Conservation (phyloP, 768 basidiomycete genomes). For the Pulveroboletus sp. region DNA sequence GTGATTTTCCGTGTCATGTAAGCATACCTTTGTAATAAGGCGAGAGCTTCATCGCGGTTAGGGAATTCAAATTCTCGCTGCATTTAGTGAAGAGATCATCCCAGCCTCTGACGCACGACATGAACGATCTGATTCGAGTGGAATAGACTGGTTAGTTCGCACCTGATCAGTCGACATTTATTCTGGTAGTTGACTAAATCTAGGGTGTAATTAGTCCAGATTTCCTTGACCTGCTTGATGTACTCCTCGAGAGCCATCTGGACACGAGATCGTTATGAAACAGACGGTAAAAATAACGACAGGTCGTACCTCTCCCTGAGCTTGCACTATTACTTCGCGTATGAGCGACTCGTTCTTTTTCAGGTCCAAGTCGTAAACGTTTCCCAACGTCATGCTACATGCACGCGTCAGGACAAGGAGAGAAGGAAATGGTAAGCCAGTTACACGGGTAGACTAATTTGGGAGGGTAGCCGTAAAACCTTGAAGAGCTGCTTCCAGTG, state of each 20-base stretch:
- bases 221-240: constrained; percentile 94
- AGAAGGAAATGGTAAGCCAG: constrained; percentile 24
- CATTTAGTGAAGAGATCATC: constrained; percentile 97
- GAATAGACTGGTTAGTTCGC: constrained; percentile 7
- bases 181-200: constrained; percentile 98
- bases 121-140: constrained; percentile 1
- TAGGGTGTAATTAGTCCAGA: constrained; percentile 92
- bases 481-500: constrained; percentile 99
- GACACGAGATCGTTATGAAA: constrained; percentile 18
- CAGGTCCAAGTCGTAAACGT: constrained; percentile 95
- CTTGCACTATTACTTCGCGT: constrained; percentile 94
- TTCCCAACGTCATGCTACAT: constrained; percentile 85
- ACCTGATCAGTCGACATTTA: constrained; percentile 94
- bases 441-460: constrained; percentile 73
- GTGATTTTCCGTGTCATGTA: neutral
- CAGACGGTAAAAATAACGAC: constrained; percentile 5
- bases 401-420: constrained; percentile 3
- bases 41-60: constrained; percentile 95
- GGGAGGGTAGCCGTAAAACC: constrained; percentile 66
- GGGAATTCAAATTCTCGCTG: constrained; percentile 92
- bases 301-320: constrained; percentile 81
- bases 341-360: constrained; percentile 88
- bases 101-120: constrained; percentile 65
- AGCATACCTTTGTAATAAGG: constrained; percentile 91
- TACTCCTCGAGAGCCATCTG: constrained; percentile 96